phyloP scores from a whole-genome alignment of 2,329 filamentous ascomycete genomes.

The Emmonsiellopsis sp. region DNA sequence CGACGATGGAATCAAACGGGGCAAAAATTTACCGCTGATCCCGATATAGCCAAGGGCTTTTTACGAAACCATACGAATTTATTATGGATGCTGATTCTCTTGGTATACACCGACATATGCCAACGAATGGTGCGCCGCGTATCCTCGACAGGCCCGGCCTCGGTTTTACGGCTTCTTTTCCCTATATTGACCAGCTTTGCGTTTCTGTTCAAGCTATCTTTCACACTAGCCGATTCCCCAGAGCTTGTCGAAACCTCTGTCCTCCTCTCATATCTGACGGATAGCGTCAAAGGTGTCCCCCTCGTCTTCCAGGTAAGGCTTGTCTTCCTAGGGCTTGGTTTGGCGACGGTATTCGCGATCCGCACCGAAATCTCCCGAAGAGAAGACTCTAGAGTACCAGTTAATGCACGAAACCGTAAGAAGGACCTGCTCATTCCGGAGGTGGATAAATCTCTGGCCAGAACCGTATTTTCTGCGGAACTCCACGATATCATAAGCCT shows the following conservation, averaged over 20 bases:
- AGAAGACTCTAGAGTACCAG: conserved; percentile 1
- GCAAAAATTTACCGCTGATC: conserved; percentile 85
- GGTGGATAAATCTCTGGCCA: neutral
- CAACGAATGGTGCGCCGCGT: conserved; percentile 26
- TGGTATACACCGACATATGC: conserved; percentile 57
- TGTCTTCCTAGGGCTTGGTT: conserved; percentile 38
- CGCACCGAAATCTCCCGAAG: conserved; percentile 9
- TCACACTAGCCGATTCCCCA: conserved; percentile 78
- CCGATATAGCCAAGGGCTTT: conserved; percentile 71
- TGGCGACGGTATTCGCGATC: conserved; percentile 22
- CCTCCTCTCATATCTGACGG: conserved; percentile 26
- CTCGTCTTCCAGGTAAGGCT: conserved; percentile 43
- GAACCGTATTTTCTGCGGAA: conserved; percentile 14
- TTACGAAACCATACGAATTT: conserved; percentile 53
- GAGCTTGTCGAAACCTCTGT: conserved; percentile 52
- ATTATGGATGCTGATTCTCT: conserved; percentile 65
- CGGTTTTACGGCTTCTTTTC: conserved; percentile 6
- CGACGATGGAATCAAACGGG: conserved; percentile 94
- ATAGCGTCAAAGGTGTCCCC: conserved; percentile 28
- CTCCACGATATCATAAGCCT: conserved; percentile 65
- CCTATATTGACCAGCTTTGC: conserved; percentile 40
- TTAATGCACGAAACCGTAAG: neutral
- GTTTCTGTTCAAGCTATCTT: conserved; percentile 79
- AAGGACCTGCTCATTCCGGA: neutral
- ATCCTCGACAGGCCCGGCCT: conserved; percentile 24